Evolutionary conservation across 768 basidiomycete species (phyloP), one percentile per base, ranked within the genome.

Genomic region (Baorangia bicolor): DNA sequence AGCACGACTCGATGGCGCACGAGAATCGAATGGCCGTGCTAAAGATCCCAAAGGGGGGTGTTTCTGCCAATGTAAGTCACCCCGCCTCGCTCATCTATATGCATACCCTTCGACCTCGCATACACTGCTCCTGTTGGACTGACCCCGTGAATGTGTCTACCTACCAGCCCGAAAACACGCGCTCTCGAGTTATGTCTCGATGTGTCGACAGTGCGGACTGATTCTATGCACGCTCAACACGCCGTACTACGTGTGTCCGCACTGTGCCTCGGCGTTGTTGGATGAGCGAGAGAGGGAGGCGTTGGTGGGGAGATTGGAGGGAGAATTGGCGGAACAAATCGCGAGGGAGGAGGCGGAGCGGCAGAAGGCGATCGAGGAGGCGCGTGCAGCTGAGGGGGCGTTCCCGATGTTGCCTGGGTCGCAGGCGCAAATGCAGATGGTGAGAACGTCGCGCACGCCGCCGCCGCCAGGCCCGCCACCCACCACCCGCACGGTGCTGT

Each of bases 1-100:
- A 60, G 61, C 68, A 8, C 69, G 84, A 38, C 68, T 81, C 31
- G 61, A 70, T n/a, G 76, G 70, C 5, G 66, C 84, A 23, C 65
- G 64, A 16, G 66, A 64, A 14, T 64, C 73, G 3, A 67, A 67
- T n/a, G 73, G 72, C 1, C 66, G 51, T 0, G 65, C 71, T 38
- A 80, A 71, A 53, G 86, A 88, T 68, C 79, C 83, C 0, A 81
- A 78, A 38, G 82, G 83, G 5, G 86, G 87, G 0, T 90, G 87
- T 63, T 89, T 86, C 63, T 90, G 87, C 61, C 81, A 83, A 73
- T 85, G 87, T 83, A 49, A 31, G 71, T 53, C 61, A 0, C 20
- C 30, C 49, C 14, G 25, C 8, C 18, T 28, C 14, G 18, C 2
- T 9, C 34, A 7, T 16, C 25, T 20, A 16, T 16, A 35, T 18